Evolutionary conservation across 192 early-diverging fungal species (phyloP).

Genomic region (Phycomyces blakesleeanus): DNA sequence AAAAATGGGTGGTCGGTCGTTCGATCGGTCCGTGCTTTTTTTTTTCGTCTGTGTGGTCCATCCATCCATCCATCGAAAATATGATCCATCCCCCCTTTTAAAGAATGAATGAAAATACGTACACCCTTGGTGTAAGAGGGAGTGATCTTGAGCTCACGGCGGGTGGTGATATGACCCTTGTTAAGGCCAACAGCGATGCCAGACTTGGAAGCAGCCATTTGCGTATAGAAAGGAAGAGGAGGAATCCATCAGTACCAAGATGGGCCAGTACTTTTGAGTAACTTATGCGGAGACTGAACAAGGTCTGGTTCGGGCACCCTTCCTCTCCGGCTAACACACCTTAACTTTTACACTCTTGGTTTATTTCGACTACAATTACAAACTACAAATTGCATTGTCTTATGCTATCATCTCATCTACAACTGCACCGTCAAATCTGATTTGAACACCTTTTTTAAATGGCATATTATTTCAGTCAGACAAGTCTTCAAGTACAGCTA

Average conservation of each 20-base stretch:
- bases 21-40: too few relatives aligned
- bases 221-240: constrained; percentile 23
- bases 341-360: too few relatives aligned
- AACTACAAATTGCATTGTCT: too few relatives aligned
- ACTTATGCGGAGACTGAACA: too few relatives aligned
- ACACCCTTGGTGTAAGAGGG: constrained; percentile 83
- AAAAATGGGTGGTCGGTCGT: not conserved
- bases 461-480: not conserved
- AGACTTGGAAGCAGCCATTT: constrained; percentile 58
- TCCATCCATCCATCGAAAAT: constrained; percentile 29
- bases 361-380: too few relatives aligned
- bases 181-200: constrained; percentile 90
- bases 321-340: too few relatives aligned
- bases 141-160: constrained; percentile 63
- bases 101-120: constrained; percentile 39
- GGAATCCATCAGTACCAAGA: constrained; percentile 1
- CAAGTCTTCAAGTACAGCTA: not conserved
- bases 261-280: too few relatives aligned
- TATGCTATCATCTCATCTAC: not conserved
- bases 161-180: constrained; percentile 89
- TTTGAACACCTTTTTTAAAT: constrained; percentile 7
- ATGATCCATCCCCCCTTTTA: constrained; percentile 12
- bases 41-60: not conserved
- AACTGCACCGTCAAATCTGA: constrained; percentile 8
- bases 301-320: too few relatives aligned